phyloP scores from a whole-genome alignment of 495 filamentous ascomycete genomes.

The Cercophora sp. region DNA sequence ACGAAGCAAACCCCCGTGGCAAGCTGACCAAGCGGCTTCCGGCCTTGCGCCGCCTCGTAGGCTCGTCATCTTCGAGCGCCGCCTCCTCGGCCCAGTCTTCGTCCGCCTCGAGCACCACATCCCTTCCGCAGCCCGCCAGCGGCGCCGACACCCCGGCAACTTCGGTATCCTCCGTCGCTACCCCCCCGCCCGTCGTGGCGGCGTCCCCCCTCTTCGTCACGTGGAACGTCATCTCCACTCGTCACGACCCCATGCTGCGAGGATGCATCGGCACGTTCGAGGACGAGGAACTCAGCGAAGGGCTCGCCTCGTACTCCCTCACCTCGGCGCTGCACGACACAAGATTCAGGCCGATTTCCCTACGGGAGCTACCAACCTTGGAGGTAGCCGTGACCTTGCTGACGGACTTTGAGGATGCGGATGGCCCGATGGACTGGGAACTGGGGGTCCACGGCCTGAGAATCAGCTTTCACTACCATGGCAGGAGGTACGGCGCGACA shows the following conservation, averaged over 20 bases:
- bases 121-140: conserved; percentile 21
- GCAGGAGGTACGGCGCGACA: conserved; percentile 69
- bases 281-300: conserved; percentile 64
- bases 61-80: conserved; percentile 21
- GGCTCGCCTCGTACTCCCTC: conserved; percentile 75
- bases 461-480: conserved; percentile 67
- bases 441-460: conserved; percentile 80
- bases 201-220: conserved; percentile 83
- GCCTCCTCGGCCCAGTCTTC: conserved; percentile 22
- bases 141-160: conserved; percentile 31
- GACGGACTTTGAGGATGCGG: conserved; percentile 69
- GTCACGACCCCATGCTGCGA: conserved; percentile 61
- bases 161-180: conserved; percentile 30
- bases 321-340: conserved; percentile 87
- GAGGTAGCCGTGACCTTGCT: conserved; percentile 71
- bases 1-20: conserved; percentile 9
- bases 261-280: conserved; percentile 98
- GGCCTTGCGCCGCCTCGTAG: conserved; percentile 35
- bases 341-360: conserved; percentile 72
- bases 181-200: conserved; percentile 19
- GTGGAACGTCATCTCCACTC: conserved; percentile 72
- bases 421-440: conserved; percentile 76
- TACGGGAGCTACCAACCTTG: conserved; percentile 62
- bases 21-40: conserved; percentile 34
- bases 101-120: conserved; percentile 22